Evolutionary conservation across 1,284 basidiomycete genomes (phyloP).

Genomic region (Blastosporella zonata): DNA sequence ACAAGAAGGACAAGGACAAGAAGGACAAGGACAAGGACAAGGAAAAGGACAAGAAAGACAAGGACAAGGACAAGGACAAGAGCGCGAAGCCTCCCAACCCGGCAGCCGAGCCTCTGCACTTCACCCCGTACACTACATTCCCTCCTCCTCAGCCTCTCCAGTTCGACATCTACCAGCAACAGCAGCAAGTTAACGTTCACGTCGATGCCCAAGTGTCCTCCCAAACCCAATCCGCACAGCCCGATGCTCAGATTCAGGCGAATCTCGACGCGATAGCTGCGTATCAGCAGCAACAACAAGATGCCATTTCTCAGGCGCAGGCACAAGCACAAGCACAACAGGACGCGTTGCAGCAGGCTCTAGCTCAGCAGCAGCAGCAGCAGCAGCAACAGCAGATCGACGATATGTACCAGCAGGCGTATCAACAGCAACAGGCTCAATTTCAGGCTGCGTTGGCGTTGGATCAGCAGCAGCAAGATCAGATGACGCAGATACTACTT

Average conservation of each 20-base stretch:
- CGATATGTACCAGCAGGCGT: slow-evolving; percentile 3
- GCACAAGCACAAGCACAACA: slow-evolving; percentile 15
- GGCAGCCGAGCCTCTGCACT: neutral
- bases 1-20: neutral
- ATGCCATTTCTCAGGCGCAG: slow-evolving; percentile 13
- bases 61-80: neutral
- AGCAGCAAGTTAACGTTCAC: slow-evolving; percentile 18
- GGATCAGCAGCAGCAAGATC: slow-evolving; percentile 1
- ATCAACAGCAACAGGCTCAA: slow-evolving; percentile 14
- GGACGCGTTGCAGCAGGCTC: slow-evolving; percentile 1
- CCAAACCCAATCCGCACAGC: slow-evolving; percentile 5
- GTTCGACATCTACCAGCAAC: slow-evolving; percentile 9
- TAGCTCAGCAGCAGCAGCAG: slow-evolving; percentile 8
- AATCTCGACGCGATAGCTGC: slow-evolving; percentile 2
- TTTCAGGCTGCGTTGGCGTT: slow-evolving; percentile 3
- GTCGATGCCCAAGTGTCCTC: slow-evolving; percentile 7
- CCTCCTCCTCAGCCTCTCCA: neutral
- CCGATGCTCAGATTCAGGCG: slow-evolving; percentile 1
- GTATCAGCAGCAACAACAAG: slow-evolving; percentile 20
- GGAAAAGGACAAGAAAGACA: neutral
- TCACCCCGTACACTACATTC: neutral
- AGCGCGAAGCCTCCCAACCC: neutral
- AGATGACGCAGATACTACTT: neutral
- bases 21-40: slow-evolving; percentile 1
- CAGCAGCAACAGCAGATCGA: slow-evolving; percentile 5